These are phyloP conservation scores for Linanthus parryae DNA, from an alignment of 148 eudicot genomes.

Conservation along the genomic window DNA sequence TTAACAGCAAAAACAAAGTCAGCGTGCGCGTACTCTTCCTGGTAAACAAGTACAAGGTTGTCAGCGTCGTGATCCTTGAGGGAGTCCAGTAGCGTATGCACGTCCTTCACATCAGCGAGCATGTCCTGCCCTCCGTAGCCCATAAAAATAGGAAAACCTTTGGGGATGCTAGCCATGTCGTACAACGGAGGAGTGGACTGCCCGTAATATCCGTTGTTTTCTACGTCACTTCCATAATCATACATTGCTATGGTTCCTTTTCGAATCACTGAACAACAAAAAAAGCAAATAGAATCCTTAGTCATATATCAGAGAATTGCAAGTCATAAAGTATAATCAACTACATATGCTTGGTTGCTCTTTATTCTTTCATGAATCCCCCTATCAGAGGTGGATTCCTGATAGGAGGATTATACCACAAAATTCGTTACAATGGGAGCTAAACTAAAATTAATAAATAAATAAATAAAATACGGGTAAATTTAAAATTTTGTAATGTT, in stretches of 20 bases:
- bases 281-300: too few relatives aligned
- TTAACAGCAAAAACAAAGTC: conserved; percentile 29
- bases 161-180: conserved; percentile 30
- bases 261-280: conserved; percentile 32
- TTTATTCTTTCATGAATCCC: too few relatives aligned
- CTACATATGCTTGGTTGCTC: too few relatives aligned
- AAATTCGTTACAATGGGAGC: too few relatives aligned
- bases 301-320: too few relatives aligned
- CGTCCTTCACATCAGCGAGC: conserved; percentile 33
- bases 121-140: conserved; percentile 32
- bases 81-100: conserved; percentile 21
- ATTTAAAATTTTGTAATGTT: too few relatives aligned
- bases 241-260: conserved; percentile 35
- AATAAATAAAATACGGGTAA: too few relatives aligned
- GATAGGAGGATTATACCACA: too few relatives aligned
- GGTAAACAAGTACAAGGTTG: conserved; percentile 19
- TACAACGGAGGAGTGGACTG: conserved; percentile 34
- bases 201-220: conserved; percentile 27
- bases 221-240: conserved; percentile 26
- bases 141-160: conserved; percentile 27
- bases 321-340: too few relatives aligned
- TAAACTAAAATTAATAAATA: too few relatives aligned
- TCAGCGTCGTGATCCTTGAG: conserved; percentile 22
- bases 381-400: too few relatives aligned
- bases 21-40: conserved; percentile 29